Evolutionary conservation across 768 basidiomycete species (phyloP), one percentile per base, ranked within the genome.

Genomic region (Termitomyces sp.): DNA sequence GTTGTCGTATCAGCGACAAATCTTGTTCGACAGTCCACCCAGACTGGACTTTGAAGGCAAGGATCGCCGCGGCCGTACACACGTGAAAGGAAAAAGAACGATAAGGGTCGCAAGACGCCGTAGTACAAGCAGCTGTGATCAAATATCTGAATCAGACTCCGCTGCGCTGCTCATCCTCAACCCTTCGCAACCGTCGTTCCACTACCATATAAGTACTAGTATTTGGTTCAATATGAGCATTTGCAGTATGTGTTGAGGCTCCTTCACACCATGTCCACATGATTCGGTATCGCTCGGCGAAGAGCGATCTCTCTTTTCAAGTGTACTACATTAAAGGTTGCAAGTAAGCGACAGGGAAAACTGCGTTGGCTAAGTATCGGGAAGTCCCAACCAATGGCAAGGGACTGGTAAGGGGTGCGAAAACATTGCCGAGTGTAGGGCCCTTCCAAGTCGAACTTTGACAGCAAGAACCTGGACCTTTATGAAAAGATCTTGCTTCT

Each of bases 381-480:
- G 29, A 38, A 53, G 53, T 40, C 29, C 53, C 53, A 54, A 29
- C 53, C 53, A 54, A 38, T 12, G 51, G 36, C 51, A 37, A 34
- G 49, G 49, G 34, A 14, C 34, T 34, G 15, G 40, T 42, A 15
- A 54, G 53, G 54, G 54, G 54, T 55, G 54, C 3, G 49, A 57
- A 64, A 63, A 45, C 48, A 4, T 10, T 45, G 60, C 43, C 25
- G 42, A 56, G 43, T 34, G 42, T 46, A 56, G 8, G 31, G 40
- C 49, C 42, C 20, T 63, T 62, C 57, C 48, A 49, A 36, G 57
- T 49, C 46, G 60, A 63, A 63, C 48, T 49, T 43, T 60, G 65
- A 60, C 60, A 53, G 57, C 49, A 53, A 9, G 25, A 25, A 25
- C 25, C 25, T 37, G 15, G 52, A 10, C 37, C 12, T 53, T 40